phyloP scores from a whole-genome alignment of 179 eudicot species.

The Patellifolia procumbens region DNA sequence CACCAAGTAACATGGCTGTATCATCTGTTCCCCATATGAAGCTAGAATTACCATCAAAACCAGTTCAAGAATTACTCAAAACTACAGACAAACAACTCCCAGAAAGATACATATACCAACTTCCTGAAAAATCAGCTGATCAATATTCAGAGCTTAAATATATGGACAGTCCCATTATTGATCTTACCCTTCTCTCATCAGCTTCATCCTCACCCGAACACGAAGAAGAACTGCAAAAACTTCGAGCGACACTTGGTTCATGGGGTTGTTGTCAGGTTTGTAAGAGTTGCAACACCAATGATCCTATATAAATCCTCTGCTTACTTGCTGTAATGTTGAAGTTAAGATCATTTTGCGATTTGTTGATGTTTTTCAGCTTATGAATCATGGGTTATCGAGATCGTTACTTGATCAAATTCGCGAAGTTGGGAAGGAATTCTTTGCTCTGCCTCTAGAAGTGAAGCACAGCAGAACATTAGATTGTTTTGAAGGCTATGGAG shows the following conservation, averaged over 20 bases:
- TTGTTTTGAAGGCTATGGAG: slow-evolving; percentile 34
- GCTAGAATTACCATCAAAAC: slow-evolving; percentile 7
- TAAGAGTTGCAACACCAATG: neutral
- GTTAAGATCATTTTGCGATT: neutral
- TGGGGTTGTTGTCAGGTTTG: slow-evolving; percentile 27
- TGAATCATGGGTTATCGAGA: slow-evolving; percentile 20
- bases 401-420: slow-evolving; percentile 14
- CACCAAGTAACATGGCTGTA: slow-evolving; percentile 12
- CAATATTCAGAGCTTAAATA: neutral
- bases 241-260: slow-evolving; percentile 14
- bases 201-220: neutral
- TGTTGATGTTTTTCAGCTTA: slow-evolving; percentile 15
- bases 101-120: slow-evolving; percentile 4
- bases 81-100: slow-evolving; percentile 3
- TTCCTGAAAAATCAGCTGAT: neutral
- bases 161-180: slow-evolving; percentile 19
- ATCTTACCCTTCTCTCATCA: slow-evolving; percentile 12
- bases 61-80: slow-evolving; percentile 10
- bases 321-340: neutral
- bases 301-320: neutral
- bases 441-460: slow-evolving; percentile 17
- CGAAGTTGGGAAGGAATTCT: slow-evolving; percentile 13
- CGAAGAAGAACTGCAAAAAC: slow-evolving; percentile 10
- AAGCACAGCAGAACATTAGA: slow-evolving; percentile 13
- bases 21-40: neutral